Evolutionary conservation across 345 rosid genomes (phyloP).

Genomic region (Salix arbutifolia): DNA sequence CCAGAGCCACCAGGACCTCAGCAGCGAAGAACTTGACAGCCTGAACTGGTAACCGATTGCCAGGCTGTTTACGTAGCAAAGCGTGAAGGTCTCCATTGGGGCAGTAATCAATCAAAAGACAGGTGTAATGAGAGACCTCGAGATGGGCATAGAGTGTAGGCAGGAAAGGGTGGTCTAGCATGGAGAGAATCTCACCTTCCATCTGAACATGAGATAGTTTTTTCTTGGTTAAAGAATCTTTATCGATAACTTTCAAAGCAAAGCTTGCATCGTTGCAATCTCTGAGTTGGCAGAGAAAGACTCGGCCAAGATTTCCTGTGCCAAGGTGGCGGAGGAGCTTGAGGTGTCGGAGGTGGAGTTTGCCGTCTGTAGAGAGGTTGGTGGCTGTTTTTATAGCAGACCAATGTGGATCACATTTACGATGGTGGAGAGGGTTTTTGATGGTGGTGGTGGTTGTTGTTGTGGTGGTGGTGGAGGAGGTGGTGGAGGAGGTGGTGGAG

Average conservation of each 20-base stretch:
- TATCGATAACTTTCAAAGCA: conserved; percentile 96
- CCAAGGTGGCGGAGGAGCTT: conserved; percentile 68
- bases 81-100: conserved; percentile 91
- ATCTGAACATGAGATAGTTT: conserved; percentile 72
- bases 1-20: conserved; percentile 84
- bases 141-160: conserved; percentile 87
- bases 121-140: conserved; percentile 79
- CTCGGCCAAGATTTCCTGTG: conserved; percentile 87
- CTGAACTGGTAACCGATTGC: conserved; percentile 55
- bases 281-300: conserved; percentile 67
- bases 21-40: conserved; percentile 91
- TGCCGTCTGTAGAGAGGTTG: background rate
- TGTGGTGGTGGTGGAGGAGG: background rate
- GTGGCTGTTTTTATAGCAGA: background rate
- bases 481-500: background rate
- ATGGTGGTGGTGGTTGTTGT: background rate
- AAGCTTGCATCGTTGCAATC: conserved; percentile 10
- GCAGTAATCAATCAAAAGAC: conserved; percentile 93
- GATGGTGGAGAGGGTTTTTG: background rate
- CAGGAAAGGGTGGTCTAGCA: conserved; percentile 90
- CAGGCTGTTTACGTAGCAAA: conserved; percentile 62
- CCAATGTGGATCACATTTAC: background rate
- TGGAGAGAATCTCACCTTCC: conserved; percentile 76
- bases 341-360: conserved; percentile 65
- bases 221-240: conserved; percentile 64